A percentile compares a stretch with the other conserved stretches of the same genome.
Evolutionary conservation across 2,329 filamentous ascomycete species (phyloP).

Genomic region (Xylaria sp.): DNA sequence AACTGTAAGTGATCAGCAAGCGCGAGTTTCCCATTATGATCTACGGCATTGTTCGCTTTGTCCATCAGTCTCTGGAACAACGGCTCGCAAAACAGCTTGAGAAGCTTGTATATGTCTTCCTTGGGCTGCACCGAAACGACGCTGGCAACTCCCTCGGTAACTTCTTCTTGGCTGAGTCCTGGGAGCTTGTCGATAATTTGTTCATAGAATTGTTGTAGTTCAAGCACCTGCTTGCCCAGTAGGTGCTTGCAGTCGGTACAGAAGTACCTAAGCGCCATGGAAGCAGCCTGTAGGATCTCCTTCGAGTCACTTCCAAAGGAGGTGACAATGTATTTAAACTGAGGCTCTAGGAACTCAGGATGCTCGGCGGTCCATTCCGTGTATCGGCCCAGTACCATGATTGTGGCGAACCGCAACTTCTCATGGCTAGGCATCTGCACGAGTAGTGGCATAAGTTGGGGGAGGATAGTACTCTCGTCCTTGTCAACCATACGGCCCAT

Average conservation of each 20-base stretch:
- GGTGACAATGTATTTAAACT: conserved; percentile 92
- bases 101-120: conserved; percentile 71
- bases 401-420: conserved; percentile 96
- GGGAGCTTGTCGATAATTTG: conserved; percentile 82
- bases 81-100: conserved; percentile 92
- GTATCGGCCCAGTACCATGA: conserved; percentile 94
- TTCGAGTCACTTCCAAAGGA: conserved; percentile 85
- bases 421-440: conserved; percentile 93
- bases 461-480: conserved; percentile 80
- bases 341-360: conserved; percentile 82
- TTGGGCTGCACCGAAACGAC: conserved; percentile 83
- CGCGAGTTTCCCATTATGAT: conserved; percentile 77
- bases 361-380: conserved; percentile 97
- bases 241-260: conserved; percentile 90
- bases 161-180: conserved; percentile 82
- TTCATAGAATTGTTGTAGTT: conserved; percentile 89
- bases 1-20: conserved; percentile 90
- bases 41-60: conserved; percentile 78
- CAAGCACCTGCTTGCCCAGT: conserved; percentile 73
- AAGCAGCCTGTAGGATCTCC: conserved; percentile 86
- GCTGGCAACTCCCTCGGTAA: conserved; percentile 90
- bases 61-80: conserved; percentile 78
- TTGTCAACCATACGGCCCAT: conserved; percentile 95
- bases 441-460: conserved; percentile 86
- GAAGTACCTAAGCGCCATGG: conserved; percentile 93